These are phyloP conservation scores for Strigomonas galati DNA, from an alignment of 208 protist species.

Conservation along the genomic window DNA sequence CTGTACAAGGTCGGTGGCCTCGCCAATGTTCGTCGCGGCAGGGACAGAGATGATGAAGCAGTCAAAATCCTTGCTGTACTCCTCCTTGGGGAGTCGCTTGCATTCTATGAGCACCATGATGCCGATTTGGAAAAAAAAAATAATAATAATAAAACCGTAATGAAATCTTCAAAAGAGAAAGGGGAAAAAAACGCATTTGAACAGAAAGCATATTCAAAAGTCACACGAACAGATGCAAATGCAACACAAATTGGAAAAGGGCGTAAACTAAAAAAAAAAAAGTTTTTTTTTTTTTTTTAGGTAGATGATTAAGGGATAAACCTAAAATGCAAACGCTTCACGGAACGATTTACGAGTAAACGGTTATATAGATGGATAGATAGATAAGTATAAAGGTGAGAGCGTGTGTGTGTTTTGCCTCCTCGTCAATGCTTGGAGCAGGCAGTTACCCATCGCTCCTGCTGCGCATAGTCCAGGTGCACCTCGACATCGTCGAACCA, in stretches of 20 bases:
- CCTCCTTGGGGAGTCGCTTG: conserved; percentile 88
- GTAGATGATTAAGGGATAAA: conserved; percentile 5
- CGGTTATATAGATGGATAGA: too few species aligned
- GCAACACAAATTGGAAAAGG: conserved; percentile 19
- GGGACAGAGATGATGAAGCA: conserved; percentile 64
- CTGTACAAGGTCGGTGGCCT: conserved; percentile 70
- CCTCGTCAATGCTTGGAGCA: conserved; percentile 39
- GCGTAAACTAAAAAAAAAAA: conserved; percentile 9
- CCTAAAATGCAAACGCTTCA: background rate
- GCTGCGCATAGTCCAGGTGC: conserved; percentile 73
- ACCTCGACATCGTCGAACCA: conserved; percentile 62
- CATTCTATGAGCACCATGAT: conserved; percentile 87
- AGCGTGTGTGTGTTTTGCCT: background rate
- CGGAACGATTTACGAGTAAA: background rate
- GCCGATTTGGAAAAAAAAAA: conserved; percentile 11
- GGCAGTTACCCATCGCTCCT: conserved; percentile 77
- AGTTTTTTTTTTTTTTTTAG: conserved; percentile 8
- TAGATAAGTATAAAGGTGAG: too few species aligned
- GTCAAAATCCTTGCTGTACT: conserved; percentile 90
- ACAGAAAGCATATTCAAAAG: too few species aligned
- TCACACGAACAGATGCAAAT: too few species aligned
- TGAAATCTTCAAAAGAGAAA: background rate
- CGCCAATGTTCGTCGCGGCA: conserved; percentile 61
- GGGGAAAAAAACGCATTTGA: too few species aligned
- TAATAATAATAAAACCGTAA: conserved; percentile 3